Conservation (phyloP, 495 filamentous ascomycete genomes). For the Halenospora varia region DNA sequence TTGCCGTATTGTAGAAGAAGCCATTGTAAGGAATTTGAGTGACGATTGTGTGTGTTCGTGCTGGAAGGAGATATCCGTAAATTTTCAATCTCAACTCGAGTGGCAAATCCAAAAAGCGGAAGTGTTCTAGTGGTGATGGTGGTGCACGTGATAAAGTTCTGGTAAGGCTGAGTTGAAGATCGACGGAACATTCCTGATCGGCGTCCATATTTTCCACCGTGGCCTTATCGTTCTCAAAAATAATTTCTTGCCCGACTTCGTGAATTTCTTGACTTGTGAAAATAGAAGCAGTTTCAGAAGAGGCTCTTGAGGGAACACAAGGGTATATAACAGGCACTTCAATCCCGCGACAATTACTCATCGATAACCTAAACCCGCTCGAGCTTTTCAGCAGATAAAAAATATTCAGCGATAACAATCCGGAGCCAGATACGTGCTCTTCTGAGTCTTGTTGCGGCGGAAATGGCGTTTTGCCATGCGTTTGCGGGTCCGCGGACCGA, state of each 20-base stretch:
- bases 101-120: constrained; percentile 24
- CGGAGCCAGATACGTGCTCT: too few species aligned
- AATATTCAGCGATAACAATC: constrained; percentile 12
- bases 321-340: constrained; percentile 15
- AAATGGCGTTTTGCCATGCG: background rate
- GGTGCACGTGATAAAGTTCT: background rate
- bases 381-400: constrained; percentile 6
- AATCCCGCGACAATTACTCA: constrained; percentile 19
- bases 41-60: constrained; percentile 18
- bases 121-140: background rate
- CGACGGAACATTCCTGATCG: background rate
- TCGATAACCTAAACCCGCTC: constrained; percentile 1
- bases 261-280: background rate
- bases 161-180: background rate
- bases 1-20: constrained; percentile 13
- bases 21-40: constrained; percentile 21
- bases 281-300: background rate
- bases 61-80: constrained; percentile 23
- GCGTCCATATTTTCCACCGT: background rate
- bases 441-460: too few species aligned
- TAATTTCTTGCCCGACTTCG: background rate
- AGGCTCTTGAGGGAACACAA: background rate
- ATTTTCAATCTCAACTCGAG: constrained; percentile 26
- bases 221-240: background rate
- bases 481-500: background rate